These are phyloP conservation scores for Eurotiales sp. DNA, from an alignment of 2,329 filamentous ascomycete species.

Conservation along the genomic window DNA sequence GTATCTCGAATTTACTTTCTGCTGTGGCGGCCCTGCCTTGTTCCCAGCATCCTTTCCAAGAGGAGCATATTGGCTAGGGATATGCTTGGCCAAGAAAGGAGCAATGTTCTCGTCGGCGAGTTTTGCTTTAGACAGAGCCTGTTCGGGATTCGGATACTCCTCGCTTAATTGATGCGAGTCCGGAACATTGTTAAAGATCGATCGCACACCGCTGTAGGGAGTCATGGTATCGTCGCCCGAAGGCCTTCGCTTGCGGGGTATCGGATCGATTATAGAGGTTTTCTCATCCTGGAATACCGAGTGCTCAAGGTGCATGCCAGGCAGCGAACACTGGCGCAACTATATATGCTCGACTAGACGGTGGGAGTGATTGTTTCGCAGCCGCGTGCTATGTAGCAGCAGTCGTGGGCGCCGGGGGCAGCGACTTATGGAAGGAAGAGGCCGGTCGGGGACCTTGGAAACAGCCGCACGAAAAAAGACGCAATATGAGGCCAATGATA, in stretches of 20 bases:
- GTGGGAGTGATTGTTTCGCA: not conserved
- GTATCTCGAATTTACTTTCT: slow-evolving; percentile 69
- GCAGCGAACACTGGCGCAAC: not conserved
- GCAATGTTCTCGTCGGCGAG: slow-evolving; percentile 74
- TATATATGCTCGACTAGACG: not conserved
- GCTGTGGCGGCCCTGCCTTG: slow-evolving; percentile 45
- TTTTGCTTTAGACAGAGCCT: slow-evolving; percentile 39
- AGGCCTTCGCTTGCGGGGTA: slow-evolving; percentile 9
- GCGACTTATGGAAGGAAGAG: not conserved
- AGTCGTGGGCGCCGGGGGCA: too few species aligned
- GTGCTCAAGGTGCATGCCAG: slow-evolving; percentile 3
- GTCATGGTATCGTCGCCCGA: slow-evolving; percentile 12
- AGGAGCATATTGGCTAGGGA: slow-evolving; percentile 82
- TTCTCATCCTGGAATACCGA: slow-evolving; percentile 1
- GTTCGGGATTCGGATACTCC: slow-evolving; percentile 3
- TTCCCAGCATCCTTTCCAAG: slow-evolving; percentile 47
- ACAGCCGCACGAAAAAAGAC: not conserved
- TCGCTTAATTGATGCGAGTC: slow-evolving; percentile 2
- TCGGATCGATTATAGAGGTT: slow-evolving; percentile 1
- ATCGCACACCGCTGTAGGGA: slow-evolving; percentile 10
- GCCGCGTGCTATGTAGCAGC: not conserved
- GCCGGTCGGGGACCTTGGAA: not conserved
- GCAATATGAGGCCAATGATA: not conserved
- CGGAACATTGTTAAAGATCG: slow-evolving; percentile 12
- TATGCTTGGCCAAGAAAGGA: slow-evolving; percentile 86